These are phyloP conservation scores for Coniophora puteana DNA, from an alignment of 1,284 basidiomycete genomes.

Conservation along the genomic window DNA sequence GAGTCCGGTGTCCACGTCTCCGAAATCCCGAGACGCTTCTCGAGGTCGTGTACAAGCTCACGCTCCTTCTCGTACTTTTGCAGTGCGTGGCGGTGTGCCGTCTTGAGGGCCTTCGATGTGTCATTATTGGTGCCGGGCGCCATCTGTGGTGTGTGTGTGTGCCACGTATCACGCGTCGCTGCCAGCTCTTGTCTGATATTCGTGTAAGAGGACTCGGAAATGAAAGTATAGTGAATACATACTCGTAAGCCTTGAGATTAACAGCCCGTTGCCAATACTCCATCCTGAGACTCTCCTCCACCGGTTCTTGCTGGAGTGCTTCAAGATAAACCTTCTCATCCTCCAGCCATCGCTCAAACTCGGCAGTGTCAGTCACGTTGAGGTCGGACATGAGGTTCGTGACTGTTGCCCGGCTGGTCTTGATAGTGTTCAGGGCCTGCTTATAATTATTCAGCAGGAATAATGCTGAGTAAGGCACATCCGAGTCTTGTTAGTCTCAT, in stretches of 20 bases:
- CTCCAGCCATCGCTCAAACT: conserved; percentile 20
- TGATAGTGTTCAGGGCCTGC: conserved; percentile 22
- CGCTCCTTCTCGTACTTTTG: not conserved
- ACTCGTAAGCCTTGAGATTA: conserved; percentile 11
- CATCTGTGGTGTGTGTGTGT: not conserved
- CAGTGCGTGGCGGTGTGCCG: not conserved
- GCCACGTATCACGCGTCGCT: not conserved
- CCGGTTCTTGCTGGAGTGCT: conserved; percentile 14
- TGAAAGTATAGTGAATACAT: not conserved
- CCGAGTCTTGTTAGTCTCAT: not conserved
- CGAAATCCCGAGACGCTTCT: conserved; percentile 8
- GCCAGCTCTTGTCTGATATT: not conserved
- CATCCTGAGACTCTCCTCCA: conserved; percentile 19
- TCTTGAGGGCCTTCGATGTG: too few relatives aligned
- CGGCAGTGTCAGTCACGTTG: conserved; percentile 4
- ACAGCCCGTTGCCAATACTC: conserved; percentile 19
- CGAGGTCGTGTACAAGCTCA: not conserved
- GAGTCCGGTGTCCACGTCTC: conserved; percentile 8
- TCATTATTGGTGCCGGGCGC: not conserved
- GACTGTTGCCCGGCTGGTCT: conserved; percentile 7
- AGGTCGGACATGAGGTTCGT: conserved; percentile 12
- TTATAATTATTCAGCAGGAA: conserved; percentile 24
- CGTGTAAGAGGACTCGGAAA: not conserved
- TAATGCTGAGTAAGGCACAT: conserved; percentile 9
- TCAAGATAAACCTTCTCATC: conserved; percentile 20